Percentiles rank a stretch among this genome's conserved stretches.
Conservation (phyloP, 2,329 filamentous ascomycete genomes). For the Talaromyces sp. region DNA sequence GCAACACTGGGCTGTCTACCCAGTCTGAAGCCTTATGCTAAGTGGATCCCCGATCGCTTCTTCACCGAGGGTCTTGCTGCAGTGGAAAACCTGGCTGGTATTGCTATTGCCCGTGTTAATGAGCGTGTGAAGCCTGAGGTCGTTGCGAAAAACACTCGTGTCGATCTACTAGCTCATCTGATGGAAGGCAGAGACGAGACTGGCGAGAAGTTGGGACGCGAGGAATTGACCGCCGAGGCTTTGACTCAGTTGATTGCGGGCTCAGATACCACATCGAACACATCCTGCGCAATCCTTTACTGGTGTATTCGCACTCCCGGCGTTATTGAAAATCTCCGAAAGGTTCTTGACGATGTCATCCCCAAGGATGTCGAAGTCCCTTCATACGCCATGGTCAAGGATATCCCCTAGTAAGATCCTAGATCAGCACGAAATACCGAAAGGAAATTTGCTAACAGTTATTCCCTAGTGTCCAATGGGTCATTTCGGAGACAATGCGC, state of each 20-base stretch:
- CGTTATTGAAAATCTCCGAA: slow-evolving; percentile 71
- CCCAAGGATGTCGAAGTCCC: slow-evolving; percentile 66
- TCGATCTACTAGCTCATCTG: slow-evolving; percentile 77
- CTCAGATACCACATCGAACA: slow-evolving; percentile 68
- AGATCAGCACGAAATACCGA: too few relatives aligned
- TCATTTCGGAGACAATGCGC: slow-evolving; percentile 82
- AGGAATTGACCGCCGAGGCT: slow-evolving; percentile 85
- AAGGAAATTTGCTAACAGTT: neutral
- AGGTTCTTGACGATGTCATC: slow-evolving; percentile 72
- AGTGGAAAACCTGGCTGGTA: slow-evolving; percentile 79
- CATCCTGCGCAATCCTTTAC: slow-evolving; percentile 80
- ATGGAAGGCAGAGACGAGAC: slow-evolving; percentile 85
- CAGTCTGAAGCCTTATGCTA: slow-evolving; percentile 76
- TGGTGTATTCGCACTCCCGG: slow-evolving; percentile 70
- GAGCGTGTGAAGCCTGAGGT: slow-evolving; percentile 70
- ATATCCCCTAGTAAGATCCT: slow-evolving; percentile 50
- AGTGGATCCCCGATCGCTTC: slow-evolving; percentile 79
- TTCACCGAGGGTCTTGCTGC: slow-evolving; percentile 74
- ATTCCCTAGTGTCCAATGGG: slow-evolving; percentile 56
- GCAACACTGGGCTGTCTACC: slow-evolving; percentile 76
- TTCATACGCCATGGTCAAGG: slow-evolving; percentile 69
- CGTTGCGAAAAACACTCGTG: slow-evolving; percentile 64
- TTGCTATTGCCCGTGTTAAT: slow-evolving; percentile 81
- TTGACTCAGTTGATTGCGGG: slow-evolving; percentile 82
- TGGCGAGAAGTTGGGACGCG: slow-evolving; percentile 72